Conservation (phyloP, 75 land plant genomes). For the Sequoia sempervirens region DNA sequence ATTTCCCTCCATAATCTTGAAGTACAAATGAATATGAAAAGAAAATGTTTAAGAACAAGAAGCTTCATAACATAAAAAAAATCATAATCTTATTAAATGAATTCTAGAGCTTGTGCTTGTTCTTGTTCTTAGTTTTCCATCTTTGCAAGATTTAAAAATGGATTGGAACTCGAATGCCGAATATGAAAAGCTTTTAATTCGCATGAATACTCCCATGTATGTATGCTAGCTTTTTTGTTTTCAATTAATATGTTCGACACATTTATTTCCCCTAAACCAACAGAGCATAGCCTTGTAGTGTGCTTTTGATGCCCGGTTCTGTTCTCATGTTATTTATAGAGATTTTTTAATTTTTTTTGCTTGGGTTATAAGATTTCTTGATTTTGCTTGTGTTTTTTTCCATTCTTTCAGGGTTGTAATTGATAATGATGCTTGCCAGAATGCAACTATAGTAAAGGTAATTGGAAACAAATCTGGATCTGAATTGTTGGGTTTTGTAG, state of each 20-base stretch:
- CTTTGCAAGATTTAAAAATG: conserved; percentile 4
- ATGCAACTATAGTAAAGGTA: conserved; percentile 60
- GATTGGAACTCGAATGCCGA: conserved; percentile 24
- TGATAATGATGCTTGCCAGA: conserved; percentile 51
- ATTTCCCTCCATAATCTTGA: too few relatives aligned
- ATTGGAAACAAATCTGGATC: background rate
- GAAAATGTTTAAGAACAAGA: too few relatives aligned
- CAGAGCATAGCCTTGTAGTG: background rate
- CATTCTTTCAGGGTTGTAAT: conserved; percentile 55
- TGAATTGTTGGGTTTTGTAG: background rate
- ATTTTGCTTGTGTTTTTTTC: background rate
- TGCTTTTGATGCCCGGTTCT: too few relatives aligned
- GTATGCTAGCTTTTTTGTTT: conserved; percentile 19
- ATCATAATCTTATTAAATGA: too few relatives aligned
- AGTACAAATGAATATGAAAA: too few relatives aligned
- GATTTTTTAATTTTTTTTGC: too few relatives aligned
- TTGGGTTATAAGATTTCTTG: background rate
- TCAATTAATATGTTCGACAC: too few relatives aligned
- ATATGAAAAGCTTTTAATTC: conserved; percentile 44
- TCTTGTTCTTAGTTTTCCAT: too few relatives aligned
- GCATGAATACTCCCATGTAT: conserved; percentile 59
- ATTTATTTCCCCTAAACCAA: background rate
- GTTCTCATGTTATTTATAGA: too few relatives aligned
- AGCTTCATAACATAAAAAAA: too few relatives aligned
- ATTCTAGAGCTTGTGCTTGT: background rate